Evolutionary conservation across 2,329 filamentous ascomycete species (phyloP), one percentile per base, ranked within the genome.

Genomic region (Colletotrichum neosansevieriae): DNA sequence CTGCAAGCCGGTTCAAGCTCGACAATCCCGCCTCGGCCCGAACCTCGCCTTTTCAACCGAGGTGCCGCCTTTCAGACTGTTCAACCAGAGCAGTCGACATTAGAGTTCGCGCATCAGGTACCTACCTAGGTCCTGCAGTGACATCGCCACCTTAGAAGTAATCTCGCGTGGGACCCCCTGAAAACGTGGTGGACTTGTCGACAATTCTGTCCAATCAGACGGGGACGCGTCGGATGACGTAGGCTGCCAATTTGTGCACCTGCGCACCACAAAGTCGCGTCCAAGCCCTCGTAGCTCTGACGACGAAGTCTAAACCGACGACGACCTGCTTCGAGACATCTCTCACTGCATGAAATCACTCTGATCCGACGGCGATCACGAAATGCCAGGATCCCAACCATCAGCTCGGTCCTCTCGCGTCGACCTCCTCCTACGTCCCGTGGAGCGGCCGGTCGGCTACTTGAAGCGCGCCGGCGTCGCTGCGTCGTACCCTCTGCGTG

Each of bases 401-500:
- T 58, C 63, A 7, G 63, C 63, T 19, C 45, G 63, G 67, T 67
- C 67, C 11, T 67, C 63, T n/a, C 67, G 58, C 63, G 50, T 59
- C 44, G 56, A 69, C 9, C 44, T 53, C 21, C 51, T 69, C 36
- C 53, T 69, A 3, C 57, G 40, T 2, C 72, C 75, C 6, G 57
- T 82, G 4, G 72, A 78, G 56, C 78, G 82, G 11, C 81, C 81
- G 3, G 72, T 78, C 40, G 73, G 74, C 51, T 86, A 86, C 74
- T 51, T 84, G 49, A 77, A 72, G 44, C 80, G 85, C 57, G 85
- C 81, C 12, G 73, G 79, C 65, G 70, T 79, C 47, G 84, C 86
- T 1, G 85, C 82, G 2, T 84, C 83, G 3, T 90, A 88, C 71
- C 88, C 89, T 17, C 75, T 90, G 58, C 83, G 91, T 80, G 95